Percentiles rank a stretch among this genome's conserved stretches.
Conservation (phyloP, 2,329 filamentous ascomycete genomes). For the Colletotrichum costaricense region DNA sequence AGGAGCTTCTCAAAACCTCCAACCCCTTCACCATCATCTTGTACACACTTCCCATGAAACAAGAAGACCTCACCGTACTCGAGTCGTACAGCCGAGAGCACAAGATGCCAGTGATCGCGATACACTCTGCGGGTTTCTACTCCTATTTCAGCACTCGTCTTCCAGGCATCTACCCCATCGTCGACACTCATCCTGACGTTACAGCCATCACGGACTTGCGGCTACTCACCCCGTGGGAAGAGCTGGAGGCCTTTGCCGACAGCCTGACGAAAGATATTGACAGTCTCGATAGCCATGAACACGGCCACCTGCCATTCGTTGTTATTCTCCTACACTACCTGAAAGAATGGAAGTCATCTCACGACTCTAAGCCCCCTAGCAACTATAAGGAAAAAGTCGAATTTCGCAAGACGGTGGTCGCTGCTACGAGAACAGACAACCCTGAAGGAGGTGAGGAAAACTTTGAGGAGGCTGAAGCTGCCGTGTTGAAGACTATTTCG, state of each 20-base stretch:
- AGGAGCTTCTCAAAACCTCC: constrained; percentile 53
- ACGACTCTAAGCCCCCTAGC: constrained; percentile 75
- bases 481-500: constrained; percentile 89
- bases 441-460: constrained; percentile 95
- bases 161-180: constrained; percentile 85
- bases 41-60: constrained; percentile 62
- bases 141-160: constrained; percentile 86
- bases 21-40: constrained; percentile 64
- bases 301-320: constrained; percentile 92
- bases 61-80: constrained; percentile 56
- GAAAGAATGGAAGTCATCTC: constrained; percentile 79
- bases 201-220: constrained; percentile 87
- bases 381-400: constrained; percentile 88
- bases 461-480: constrained; percentile 89
- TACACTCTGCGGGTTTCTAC: constrained; percentile 93
- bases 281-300: constrained; percentile 78
- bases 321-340: constrained; percentile 86
- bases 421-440: constrained; percentile 75
- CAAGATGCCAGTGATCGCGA: constrained; percentile 80
- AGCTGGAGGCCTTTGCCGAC: constrained; percentile 75
- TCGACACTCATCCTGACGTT: constrained; percentile 94
- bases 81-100: constrained; percentile 62
- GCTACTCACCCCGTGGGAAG: constrained; percentile 86
- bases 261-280: constrained; percentile 78
- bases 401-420: constrained; percentile 79